Base-by-base conservation (phyloP, 768 basidiomycete genomes). In the Amanita molliuscula region DNA sequence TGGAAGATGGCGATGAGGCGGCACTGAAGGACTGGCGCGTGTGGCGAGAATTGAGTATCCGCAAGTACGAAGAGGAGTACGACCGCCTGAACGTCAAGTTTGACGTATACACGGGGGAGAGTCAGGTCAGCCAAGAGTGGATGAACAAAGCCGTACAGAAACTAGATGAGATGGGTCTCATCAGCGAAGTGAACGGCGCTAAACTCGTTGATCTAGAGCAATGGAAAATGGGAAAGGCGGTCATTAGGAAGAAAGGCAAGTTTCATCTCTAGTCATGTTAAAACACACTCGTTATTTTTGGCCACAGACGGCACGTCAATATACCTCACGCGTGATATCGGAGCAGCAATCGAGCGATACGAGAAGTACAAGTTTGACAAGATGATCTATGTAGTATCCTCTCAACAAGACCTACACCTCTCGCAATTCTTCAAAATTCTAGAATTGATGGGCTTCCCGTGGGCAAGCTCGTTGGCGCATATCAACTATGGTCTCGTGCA, bases 251-350 rank as follows among this genome's bases (percentile, higher is more conserved):
- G 70, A 83, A 79, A 58, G 88, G 87, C 80, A 56, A 28, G 75
- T 58, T 15, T 37, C 16, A 31, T 37, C 31, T 16, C 21, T 42
- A 23, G 29, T 4, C 7, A 46, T 16, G 21, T 18, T 40, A 48
- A 33, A 25, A 4, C 11, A 18, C 3, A 10, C 23, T 2, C 21
- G 21, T 50, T n/a, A 50, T 45, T 6, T 28, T 4, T 20, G 16
- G 33, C 38, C 35, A 34, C 57, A 94, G 93, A 96, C 54, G 93
- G 93, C 15, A 93, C 92, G 7, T 88, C 88, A 0, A 92, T 94
- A 55, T 96, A 96, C 65, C 78, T 95, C 47, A 93, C 90, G 7
- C 90, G 95, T 44, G 95, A 99, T 66, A 91, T 99, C 52, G 94
- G 84, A 42, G 95, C 85, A 18, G 93, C 94, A 1, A 82, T 86